Conservation (phyloP, 129 eudicot genomes). For the Centrapalus pauciflorus region DNA sequence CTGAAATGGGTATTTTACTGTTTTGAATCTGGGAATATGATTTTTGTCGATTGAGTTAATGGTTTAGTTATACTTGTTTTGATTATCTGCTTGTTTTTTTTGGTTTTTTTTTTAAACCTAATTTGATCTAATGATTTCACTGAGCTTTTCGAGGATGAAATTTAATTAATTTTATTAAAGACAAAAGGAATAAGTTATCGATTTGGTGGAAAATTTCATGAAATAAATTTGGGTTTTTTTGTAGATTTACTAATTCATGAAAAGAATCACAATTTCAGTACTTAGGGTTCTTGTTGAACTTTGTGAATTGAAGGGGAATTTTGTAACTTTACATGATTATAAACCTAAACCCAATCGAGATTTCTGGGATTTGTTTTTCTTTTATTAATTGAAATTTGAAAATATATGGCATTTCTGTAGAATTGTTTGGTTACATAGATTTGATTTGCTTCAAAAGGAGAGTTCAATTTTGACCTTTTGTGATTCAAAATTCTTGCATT, state of each 20-base stretch:
- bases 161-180: neutral
- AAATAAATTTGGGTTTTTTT: constrained; percentile 5
- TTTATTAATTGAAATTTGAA: neutral
- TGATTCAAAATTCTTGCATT: neutral
- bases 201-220: neutral
- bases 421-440: neutral
- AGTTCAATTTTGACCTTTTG: neutral
- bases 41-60: constrained; percentile 2
- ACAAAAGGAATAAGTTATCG: too few species aligned
- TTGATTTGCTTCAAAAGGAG: neutral
- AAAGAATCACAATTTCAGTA: constrained; percentile 2
- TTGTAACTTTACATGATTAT: neutral
- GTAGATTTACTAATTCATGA: constrained; percentile 14
- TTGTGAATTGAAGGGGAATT: constrained; percentile 5
- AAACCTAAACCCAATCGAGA: neutral
- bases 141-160: neutral
- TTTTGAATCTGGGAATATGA: constrained; percentile 25
- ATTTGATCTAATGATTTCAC: constrained; percentile 4
- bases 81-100: constrained; percentile 9
- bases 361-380: neutral
- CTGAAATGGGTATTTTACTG: constrained; percentile 15
- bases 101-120: neutral
- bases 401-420: neutral
- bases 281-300: constrained; percentile 21
- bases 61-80: neutral